Evolutionary conservation across 345 rosid species (phyloP).

Genomic region (Hypericum androsaemum): DNA sequence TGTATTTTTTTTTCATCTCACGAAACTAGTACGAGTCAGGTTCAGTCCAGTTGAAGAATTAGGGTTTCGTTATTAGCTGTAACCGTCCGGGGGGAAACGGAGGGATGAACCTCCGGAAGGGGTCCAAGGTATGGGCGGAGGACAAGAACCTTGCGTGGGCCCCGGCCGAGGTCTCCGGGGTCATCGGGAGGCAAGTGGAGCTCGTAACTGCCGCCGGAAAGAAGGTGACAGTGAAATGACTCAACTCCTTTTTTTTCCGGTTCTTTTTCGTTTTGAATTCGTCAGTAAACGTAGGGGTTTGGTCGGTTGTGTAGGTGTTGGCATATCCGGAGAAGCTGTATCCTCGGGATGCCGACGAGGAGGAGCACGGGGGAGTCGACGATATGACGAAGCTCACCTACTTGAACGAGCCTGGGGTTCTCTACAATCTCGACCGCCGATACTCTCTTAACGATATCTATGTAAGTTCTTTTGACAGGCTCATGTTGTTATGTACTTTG

Average conservation of each 20-base stretch:
- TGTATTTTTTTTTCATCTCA: too few species aligned
- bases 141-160: conserved; percentile 83
- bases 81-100: conserved; percentile 22
- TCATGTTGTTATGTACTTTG: background rate
- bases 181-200: conserved; percentile 41
- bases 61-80: conserved; percentile 8
- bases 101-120: conserved; percentile 47
- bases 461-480: conserved; percentile 32
- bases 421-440: conserved; percentile 78
- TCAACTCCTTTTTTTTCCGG: background rate
- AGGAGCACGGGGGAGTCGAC: conserved; percentile 90
- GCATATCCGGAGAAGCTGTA: conserved; percentile 43
- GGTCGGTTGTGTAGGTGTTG: conserved; percentile 31
- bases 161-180: conserved; percentile 53
- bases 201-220: conserved; percentile 41
- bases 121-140: conserved; percentile 76
- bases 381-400: conserved; percentile 93
- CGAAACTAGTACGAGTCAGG: background rate
- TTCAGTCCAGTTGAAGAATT: conserved; percentile 4
- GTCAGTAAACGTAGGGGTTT: background rate
- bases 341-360: conserved; percentile 69
- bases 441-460: conserved; percentile 89
- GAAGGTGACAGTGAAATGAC: conserved; percentile 33
- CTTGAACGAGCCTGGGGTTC: conserved; percentile 97
- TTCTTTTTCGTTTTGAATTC: background rate